Percentiles rank a stretch among this genome's conserved stretches.
These are phyloP conservation scores for Myriosclerotinia scirpicola DNA, from an alignment of 2,329 filamentous ascomycete species.

Conservation along the genomic window DNA sequence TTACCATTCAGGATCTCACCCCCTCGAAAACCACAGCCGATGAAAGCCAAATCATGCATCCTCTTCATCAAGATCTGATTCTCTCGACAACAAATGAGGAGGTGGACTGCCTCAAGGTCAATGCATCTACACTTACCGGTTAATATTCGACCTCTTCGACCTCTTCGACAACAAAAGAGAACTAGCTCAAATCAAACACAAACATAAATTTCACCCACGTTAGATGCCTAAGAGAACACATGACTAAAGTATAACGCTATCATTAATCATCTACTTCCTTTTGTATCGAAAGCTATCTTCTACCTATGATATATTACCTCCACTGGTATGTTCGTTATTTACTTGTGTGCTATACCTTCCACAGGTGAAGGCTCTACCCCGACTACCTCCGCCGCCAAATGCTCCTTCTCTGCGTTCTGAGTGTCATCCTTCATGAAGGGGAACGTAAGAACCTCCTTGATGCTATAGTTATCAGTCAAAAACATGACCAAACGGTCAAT, in stretches of 20 bases:
- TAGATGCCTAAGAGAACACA: not conserved
- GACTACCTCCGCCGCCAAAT: slow-evolving; percentile 61
- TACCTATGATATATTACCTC: not conserved
- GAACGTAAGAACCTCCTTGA: slow-evolving; percentile 95
- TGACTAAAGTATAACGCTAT: not conserved
- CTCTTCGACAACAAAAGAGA: too few species aligned
- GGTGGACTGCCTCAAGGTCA: too few species aligned
- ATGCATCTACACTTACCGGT: too few species aligned
- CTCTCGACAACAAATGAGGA: too few species aligned
- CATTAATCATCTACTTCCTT: not conserved
- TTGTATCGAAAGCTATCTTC: not conserved
- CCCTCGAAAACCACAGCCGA: too few species aligned
- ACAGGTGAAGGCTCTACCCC: slow-evolving; percentile 58
- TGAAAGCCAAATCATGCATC: too few species aligned
- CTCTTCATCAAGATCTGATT: too few species aligned
- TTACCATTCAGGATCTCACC: too few species aligned
- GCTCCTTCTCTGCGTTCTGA: slow-evolving; percentile 47
- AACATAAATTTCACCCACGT: not conserved
- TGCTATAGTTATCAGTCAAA: slow-evolving; percentile 91
- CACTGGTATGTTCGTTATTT: not conserved
- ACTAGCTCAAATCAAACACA: too few species aligned
- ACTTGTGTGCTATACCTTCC: slow-evolving; percentile 53
- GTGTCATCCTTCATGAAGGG: slow-evolving; percentile 95
- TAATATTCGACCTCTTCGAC: too few species aligned
- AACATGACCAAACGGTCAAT: slow-evolving; percentile 95